These are phyloP conservation scores for Sphagnum tenellum DNA, from an alignment of 225 moss, liverwort and hornwort species.

Conservation along the genomic window DNA sequence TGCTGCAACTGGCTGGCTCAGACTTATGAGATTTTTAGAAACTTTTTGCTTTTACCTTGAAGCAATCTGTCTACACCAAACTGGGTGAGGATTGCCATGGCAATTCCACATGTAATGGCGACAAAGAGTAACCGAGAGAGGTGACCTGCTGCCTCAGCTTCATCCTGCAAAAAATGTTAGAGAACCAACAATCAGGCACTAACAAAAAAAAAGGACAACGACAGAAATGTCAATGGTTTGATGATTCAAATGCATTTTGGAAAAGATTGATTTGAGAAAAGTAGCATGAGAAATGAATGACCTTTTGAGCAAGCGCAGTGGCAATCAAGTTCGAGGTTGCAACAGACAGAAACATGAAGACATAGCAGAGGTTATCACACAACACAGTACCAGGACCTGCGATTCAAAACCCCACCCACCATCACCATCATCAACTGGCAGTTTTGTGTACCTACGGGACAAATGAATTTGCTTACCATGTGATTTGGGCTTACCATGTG, in stretches of 20 bases:
- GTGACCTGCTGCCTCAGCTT: constrained; percentile 70
- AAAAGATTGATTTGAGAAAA: no score
- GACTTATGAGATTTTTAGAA: no score
- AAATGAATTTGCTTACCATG: no score
- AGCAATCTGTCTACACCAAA: constrained; percentile 54
- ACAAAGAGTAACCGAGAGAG: constrained; percentile 79
- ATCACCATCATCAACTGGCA: no score
- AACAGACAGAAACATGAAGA: constrained; percentile 92
- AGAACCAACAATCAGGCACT: no score
- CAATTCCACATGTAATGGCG: constrained; percentile 60
- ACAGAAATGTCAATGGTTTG: no score
- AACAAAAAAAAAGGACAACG: no score
- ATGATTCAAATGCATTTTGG: neutral
- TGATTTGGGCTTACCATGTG: no score
- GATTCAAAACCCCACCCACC: neutral
- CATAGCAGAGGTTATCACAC: constrained; percentile 73
- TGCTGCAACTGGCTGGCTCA: no score
- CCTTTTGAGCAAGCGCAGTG: constrained; percentile 80
- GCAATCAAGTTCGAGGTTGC: constrained; percentile 93
- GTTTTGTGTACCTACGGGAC: no score
- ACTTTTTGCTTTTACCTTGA: constrained; percentile 31
- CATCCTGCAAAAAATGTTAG: constrained; percentile 27
- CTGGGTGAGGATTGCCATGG: constrained; percentile 45
- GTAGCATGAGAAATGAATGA: neutral
- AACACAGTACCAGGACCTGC: constrained; percentile 84